A percentile compares a stretch with the other conserved stretches of the same genome.
Evolutionary conservation across 768 basidiomycete genomes (phyloP).

Genomic region (Butyriboletus loyo): DNA sequence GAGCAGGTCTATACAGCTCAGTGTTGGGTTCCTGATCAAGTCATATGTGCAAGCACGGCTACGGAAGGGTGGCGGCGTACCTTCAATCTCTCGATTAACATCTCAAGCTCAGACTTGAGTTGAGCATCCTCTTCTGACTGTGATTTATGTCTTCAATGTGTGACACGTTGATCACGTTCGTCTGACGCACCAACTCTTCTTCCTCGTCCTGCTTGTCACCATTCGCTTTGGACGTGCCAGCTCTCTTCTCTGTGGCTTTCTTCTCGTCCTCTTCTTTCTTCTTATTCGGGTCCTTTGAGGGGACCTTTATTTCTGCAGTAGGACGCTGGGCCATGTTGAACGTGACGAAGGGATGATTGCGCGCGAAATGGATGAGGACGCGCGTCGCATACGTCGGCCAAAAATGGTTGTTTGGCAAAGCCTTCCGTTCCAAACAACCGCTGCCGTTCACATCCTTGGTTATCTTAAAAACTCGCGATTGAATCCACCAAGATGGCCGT

Average conservation of each 20-base stretch:
- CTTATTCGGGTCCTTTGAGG: constrained; percentile 73
- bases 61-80: constrained; percentile 40
- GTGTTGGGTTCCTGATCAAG: constrained; percentile 78
- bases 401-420: constrained; percentile 32
- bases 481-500: constrained; percentile 15
- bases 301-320: constrained; percentile 59
- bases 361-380: constrained; percentile 19
- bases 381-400: constrained; percentile 26
- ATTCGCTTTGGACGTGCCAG: constrained; percentile 54
- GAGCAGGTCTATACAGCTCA: constrained; percentile 79
- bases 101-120: constrained; percentile 91
- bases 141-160: constrained; percentile 4
- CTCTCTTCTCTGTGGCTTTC: constrained; percentile 45
- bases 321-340: constrained; percentile 55
- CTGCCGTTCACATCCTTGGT: neutral
- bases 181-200: constrained; percentile 67
- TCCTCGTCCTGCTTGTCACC: constrained; percentile 58
- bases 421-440: constrained; percentile 33
- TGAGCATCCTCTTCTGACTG: constrained; percentile 96
- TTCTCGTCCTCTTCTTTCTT: constrained; percentile 50
- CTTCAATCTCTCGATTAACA: constrained; percentile 92
- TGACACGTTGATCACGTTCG: constrained; percentile 8
- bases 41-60: constrained; percentile 10
- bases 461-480: neutral
- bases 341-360: constrained; percentile 6